phyloP scores from a whole-genome alignment of 176 grass and related monocot genomes.

The Raddia distichophylla region DNA sequence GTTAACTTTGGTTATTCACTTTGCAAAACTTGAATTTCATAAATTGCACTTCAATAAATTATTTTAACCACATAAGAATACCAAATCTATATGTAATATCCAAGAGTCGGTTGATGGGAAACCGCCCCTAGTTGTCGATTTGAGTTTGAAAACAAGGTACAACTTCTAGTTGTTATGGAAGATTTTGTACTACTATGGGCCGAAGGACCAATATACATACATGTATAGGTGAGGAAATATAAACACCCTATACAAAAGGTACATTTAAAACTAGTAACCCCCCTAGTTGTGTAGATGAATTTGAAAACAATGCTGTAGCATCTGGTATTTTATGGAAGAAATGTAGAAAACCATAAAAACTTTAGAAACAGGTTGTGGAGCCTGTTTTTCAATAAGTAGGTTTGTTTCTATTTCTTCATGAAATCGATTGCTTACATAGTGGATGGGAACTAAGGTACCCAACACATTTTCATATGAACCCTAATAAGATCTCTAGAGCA shows the following conservation, averaged over 20 bases:
- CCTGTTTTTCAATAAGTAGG: neutral
- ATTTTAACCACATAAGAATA: neutral
- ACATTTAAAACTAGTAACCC: neutral
- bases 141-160: neutral
- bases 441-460: neutral
- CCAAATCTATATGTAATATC: neutral
- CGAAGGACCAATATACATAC: too few species aligned
- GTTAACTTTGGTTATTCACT: neutral
- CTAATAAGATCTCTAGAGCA: neutral
- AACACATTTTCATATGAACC: neutral
- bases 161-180: neutral
- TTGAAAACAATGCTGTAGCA: neutral
- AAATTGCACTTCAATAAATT: conserved; percentile 9
- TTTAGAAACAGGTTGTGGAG: neutral
- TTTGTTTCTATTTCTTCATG: neutral
- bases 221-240: too few species aligned
- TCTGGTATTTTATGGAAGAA: neutral
- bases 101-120: conserved; percentile 13
- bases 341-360: neutral
- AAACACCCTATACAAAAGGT: too few species aligned
- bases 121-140: neutral
- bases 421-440: neutral
- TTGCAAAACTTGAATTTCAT: neutral
- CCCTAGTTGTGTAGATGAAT: neutral
- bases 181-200: too few species aligned